phyloP scores from a whole-genome alignment of 257 asterid genomes.

The Thymus quinquecostatus region DNA sequence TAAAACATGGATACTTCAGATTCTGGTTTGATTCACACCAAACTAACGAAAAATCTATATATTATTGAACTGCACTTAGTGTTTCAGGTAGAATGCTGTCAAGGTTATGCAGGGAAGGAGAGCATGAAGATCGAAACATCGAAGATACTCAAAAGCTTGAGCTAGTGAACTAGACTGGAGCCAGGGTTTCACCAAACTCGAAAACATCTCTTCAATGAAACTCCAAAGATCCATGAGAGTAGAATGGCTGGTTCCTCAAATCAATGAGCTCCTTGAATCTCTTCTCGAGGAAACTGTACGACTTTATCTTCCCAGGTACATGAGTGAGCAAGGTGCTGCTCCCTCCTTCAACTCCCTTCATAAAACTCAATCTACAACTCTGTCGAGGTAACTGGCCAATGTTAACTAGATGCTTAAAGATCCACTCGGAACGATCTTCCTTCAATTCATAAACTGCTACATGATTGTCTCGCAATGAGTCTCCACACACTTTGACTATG shows the following conservation, averaged over 20 bases:
- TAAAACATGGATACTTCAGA: neutral
- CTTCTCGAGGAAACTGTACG: conserved; percentile 30
- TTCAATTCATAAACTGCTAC: conserved; percentile 31
- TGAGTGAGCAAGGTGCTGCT: conserved; percentile 21
- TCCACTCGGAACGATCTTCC: conserved; percentile 25
- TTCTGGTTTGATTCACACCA: neutral
- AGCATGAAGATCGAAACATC: no score
- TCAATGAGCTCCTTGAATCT: conserved; percentile 30
- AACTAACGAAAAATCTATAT: no score
- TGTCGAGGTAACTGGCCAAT: conserved; percentile 14
- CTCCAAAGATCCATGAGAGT: conserved; percentile 6
- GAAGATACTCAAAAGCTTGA: no score
- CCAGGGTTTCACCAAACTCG: conserved; percentile 28
- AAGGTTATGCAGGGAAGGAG: no score
- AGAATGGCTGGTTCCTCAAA: conserved; percentile 26
- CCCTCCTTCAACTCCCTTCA: conserved; percentile 26
- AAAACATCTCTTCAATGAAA: conserved; percentile 21
- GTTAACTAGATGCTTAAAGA: conserved; percentile 16
- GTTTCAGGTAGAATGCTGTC: no score
- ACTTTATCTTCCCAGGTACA: conserved; percentile 25
- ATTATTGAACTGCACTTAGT: no score
- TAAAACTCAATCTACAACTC: conserved; percentile 17
- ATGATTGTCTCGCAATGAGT: conserved; percentile 5
- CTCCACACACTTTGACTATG: neutral
- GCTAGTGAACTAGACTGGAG: conserved; percentile 19